A percentile compares a stretch with the other conserved stretches of the same genome.
Evolutionary conservation across 768 basidiomycete genomes (phyloP).

Genomic region (Sistotremastrum suecicum): DNA sequence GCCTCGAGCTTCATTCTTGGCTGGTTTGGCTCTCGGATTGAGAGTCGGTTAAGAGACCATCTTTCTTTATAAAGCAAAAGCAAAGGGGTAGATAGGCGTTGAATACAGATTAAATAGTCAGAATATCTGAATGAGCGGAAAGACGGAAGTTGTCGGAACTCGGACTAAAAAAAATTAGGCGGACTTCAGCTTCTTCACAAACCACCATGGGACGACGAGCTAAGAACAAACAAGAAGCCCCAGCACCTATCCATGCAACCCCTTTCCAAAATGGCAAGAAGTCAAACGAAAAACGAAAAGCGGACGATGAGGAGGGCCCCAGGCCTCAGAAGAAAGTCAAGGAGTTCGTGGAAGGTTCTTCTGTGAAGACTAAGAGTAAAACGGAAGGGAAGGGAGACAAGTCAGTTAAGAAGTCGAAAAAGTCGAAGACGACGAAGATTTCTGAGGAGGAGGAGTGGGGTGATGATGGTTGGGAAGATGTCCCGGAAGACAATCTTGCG

Average conservation of each 20-base stretch:
- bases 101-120: too few species aligned
- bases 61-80: neutral
- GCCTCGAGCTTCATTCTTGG: constrained; percentile 76
- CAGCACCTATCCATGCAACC: constrained; percentile 36
- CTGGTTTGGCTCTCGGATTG: constrained; percentile 69
- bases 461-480: neutral
- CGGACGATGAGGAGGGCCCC: constrained; percentile 21
- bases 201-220: constrained; percentile 65
- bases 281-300: constrained; percentile 65
- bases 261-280: constrained; percentile 15
- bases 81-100: too few species aligned
- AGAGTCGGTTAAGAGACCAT: constrained; percentile 49
- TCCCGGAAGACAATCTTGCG: too few species aligned
- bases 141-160: neutral
- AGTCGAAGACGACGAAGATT: constrained; percentile 33
- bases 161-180: neutral
- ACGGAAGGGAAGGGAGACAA: constrained; percentile 6
- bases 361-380: constrained; percentile 12
- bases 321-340: constrained; percentile 24
- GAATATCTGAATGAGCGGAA: neutral
- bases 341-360: constrained; percentile 10
- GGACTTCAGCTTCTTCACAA: neutral
- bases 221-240: constrained; percentile 71
- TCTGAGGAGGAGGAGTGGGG: constrained; percentile 17
- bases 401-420: constrained; percentile 19